A percentile compares a stretch with the other conserved stretches of the same genome.
These are phyloP conservation scores for Alternaria triticina DNA, from an alignment of 2,329 filamentous ascomycete genomes.

Conservation along the genomic window DNA sequence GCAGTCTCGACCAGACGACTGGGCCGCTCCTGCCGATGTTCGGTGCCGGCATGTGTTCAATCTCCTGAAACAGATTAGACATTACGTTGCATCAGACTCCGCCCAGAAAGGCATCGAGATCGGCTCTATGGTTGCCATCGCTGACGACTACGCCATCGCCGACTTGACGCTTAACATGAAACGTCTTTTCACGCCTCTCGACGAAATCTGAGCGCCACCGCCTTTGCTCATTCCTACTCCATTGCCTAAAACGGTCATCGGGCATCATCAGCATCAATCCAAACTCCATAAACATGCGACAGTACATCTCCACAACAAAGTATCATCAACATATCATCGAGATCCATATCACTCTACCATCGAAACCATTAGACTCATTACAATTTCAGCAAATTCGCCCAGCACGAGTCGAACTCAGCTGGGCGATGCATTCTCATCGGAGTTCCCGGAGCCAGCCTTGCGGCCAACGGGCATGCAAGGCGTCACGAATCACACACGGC, in stretches of 20 bases:
- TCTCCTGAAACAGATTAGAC: constrained; percentile 65
- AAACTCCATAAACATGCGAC: constrained; percentile 6
- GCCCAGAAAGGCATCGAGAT: constrained; percentile 69
- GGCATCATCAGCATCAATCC: constrained; percentile 2
- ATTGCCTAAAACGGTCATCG: constrained; percentile 1
- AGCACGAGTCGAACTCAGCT: constrained; percentile 20
- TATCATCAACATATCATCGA: constrained; percentile 32
- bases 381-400: constrained; percentile 18
- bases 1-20: constrained; percentile 61
- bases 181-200: constrained; percentile 69
- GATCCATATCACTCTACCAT: constrained; percentile 14
- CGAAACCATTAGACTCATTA: constrained; percentile 15
- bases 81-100: constrained; percentile 69
- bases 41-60: constrained; percentile 67
- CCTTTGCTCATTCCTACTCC: background rate
- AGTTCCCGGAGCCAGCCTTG: constrained; percentile 30
- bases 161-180: constrained; percentile 75
- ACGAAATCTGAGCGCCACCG: constrained; percentile 21
- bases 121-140: constrained; percentile 72
- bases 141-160: constrained; percentile 68
- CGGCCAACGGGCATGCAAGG: constrained; percentile 12
- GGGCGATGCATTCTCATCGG: constrained; percentile 37
- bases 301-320: constrained; percentile 20
- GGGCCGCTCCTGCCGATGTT: constrained; percentile 63
- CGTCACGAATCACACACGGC: constrained; percentile 27